Evolutionary conservation across 805 yeast genomes (phyloP).

Genomic region (Teunomyces funiuensis): DNA sequence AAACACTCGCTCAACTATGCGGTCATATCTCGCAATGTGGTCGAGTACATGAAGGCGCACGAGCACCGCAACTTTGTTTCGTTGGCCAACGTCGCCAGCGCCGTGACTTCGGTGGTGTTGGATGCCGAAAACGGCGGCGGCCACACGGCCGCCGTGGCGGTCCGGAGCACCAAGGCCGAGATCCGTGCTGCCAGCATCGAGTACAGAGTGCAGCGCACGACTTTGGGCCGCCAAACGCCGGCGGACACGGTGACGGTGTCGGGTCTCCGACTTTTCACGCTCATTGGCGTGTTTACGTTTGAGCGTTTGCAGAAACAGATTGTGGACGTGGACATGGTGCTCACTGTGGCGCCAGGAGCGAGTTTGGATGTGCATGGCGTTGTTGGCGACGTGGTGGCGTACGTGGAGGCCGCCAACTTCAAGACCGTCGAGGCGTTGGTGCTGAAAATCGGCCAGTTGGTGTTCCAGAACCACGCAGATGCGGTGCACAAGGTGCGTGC

Average conservation of each 20-base stretch:
- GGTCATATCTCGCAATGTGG: slow-evolving; percentile 67
- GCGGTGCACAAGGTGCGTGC: slow-evolving; percentile 47
- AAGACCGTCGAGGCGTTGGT: slow-evolving; percentile 94
- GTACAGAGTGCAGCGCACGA: slow-evolving; percentile 37
- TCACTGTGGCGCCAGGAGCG: slow-evolving; percentile 21
- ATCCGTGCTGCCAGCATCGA: slow-evolving; percentile 55
- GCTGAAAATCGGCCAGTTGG: slow-evolving; percentile 61
- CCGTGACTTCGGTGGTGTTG: slow-evolving; percentile 45
- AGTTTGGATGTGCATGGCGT: slow-evolving; percentile 41
- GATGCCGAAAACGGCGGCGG: slow-evolving; percentile 48
- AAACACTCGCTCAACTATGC: slow-evolving; percentile 87
- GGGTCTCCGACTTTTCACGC: slow-evolving; percentile 58
- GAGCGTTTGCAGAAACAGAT: slow-evolving; percentile 83
- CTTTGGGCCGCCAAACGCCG: slow-evolving; percentile 7
- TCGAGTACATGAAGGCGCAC: slow-evolving; percentile 47
- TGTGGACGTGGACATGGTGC: slow-evolving; percentile 57
- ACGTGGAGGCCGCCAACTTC: slow-evolving; percentile 78
- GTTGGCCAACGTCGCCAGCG: slow-evolving; percentile 48
- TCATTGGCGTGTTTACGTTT: slow-evolving; percentile 92
- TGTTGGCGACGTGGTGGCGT: slow-evolving; percentile 50
- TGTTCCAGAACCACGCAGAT: slow-evolving; percentile 39
- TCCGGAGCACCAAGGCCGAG: slow-evolving; percentile 53
- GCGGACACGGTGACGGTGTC: slow-evolving; percentile 16
- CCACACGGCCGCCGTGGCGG: slow-evolving; percentile 35
- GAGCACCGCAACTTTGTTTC: slow-evolving; percentile 41